These are phyloP conservation scores for Penicillium sp. DNA, from an alignment of 2,329 filamentous ascomycete species.

Conservation along the genomic window DNA sequence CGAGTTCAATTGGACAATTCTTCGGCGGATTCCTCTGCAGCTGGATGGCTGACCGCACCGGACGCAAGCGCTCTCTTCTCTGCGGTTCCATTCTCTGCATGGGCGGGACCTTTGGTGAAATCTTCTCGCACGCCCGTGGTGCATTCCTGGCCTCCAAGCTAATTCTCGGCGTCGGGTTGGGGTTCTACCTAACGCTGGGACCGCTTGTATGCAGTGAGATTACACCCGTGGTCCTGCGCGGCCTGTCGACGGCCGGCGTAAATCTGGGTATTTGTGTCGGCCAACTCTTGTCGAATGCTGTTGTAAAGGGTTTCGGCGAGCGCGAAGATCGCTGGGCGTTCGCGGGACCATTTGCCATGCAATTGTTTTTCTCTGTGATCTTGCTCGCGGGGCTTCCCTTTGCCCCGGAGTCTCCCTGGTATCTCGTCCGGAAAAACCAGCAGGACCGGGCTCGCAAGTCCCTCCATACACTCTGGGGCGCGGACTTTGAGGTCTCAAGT, in stretches of 20 bases:
- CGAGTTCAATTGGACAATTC: not conserved
- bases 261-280: slow-evolving; percentile 1
- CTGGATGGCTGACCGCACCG: not conserved
- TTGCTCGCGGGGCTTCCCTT: not conserved
- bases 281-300: not conserved
- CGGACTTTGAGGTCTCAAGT: not conserved
- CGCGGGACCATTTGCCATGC: not conserved
- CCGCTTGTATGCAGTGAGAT: not conserved
- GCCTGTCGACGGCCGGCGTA: not conserved
- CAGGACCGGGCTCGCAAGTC: not conserved
- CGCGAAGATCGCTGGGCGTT: not conserved
- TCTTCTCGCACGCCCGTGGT: not conserved
- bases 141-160: not conserved
- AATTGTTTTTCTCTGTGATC: not conserved
- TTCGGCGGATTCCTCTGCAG: not conserved
- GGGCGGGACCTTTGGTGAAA: not conserved
- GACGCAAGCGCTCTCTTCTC: not conserved
- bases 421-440: not conserved
- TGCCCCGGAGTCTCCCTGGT: not conserved
- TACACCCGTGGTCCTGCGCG: not conserved
- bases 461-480: not conserved
- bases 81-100: not conserved
- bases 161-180: not conserved
- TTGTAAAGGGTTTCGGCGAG: not conserved
- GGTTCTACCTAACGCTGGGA: not conserved